A percentile compares a stretch with the other conserved stretches of the same genome.
phyloP scores from a whole-genome alignment of 495 filamentous ascomycete genomes.

The Hypoxylon cercidicola region DNA sequence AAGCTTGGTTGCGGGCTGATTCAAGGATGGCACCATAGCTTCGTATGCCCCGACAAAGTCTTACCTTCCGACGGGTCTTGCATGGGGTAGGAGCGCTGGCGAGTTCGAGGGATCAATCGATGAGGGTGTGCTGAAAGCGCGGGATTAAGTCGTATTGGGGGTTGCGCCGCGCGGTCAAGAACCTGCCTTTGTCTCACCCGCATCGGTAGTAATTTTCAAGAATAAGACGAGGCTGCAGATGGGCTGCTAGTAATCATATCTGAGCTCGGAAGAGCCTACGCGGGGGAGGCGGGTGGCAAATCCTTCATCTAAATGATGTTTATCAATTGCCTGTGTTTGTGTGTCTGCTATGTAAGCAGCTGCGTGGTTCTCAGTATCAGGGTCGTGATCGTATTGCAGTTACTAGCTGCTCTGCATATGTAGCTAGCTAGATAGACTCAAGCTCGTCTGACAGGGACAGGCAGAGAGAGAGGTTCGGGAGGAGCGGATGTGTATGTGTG shows the following conservation, averaged over 20 bases:
- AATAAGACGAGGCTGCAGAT: slow-evolving; percentile 33
- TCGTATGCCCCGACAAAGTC: not conserved
- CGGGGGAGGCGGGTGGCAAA: slow-evolving; percentile 1
- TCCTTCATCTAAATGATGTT: not conserved
- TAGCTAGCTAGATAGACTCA: slow-evolving; percentile 2
- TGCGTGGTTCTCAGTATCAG: slow-evolving; percentile 10
- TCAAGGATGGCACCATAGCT: slow-evolving; percentile 14
- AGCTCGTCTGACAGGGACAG: slow-evolving; percentile 18
- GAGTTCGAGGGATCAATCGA: slow-evolving; percentile 9
- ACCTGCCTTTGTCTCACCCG: slow-evolving; percentile 8
- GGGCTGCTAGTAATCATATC: slow-evolving; percentile 5
- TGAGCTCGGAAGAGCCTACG: slow-evolving; percentile 18
- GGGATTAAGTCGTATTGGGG: slow-evolving; percentile 26
- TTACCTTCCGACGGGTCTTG: slow-evolving; percentile 21
- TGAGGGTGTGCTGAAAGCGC: slow-evolving; percentile 15
- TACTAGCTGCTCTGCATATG: slow-evolving; percentile 19
- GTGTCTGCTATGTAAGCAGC: slow-evolving; percentile 1
- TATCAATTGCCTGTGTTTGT: too few species aligned
- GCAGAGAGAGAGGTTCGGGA: slow-evolving; percentile 30
- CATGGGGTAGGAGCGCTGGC: slow-evolving; percentile 13
- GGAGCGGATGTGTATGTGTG: slow-evolving; percentile 35
- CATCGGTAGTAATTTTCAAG: slow-evolving; percentile 24
- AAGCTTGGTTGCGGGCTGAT: slow-evolving; percentile 19
- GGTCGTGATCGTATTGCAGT: slow-evolving; percentile 15
- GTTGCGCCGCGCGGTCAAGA: slow-evolving; percentile 34